Evolutionary conservation across 257 asterid species (phyloP), one percentile per base, ranked within the genome.

Genomic region (Solanum etuberosum): DNA sequence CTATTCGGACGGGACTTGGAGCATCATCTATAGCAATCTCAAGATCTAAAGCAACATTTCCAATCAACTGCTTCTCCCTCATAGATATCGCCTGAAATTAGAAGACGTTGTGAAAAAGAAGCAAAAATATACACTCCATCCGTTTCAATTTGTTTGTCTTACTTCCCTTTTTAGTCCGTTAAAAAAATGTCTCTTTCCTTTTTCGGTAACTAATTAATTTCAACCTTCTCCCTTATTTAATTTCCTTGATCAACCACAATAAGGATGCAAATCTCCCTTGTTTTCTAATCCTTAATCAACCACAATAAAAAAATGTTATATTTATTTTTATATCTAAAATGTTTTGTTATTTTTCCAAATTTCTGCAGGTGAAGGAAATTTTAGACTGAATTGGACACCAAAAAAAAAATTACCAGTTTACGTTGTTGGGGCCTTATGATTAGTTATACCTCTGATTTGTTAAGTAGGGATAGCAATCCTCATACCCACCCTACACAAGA

Each of bases 51-150:
- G 93, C 91, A 92, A 93, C 95, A 92, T 94, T 94, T 86, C 94
- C 96, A 77, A 95, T 91, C 78, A 97, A 93, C 87, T 94, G 93
- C 89, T 89, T 87, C 92, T 97, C 99, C 91, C 94, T 92, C 87
- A 88, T 90, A 48, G 98, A 91, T 90, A 97, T 94, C 89, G 94
- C 98, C 99, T 97, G 92, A 85, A 88, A 91, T 13, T 61, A 82
- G 80, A 84, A 38, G 80, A 82, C 38, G 0, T 29, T 29, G 2
- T 81, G 85, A 81, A 81, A 81, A 48, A 38, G 12, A 4, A 48
- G 68, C 29, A 15, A 14, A 43, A 15, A 54, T 54, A 54, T 54
- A 18, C 63, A 54, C 63, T 54, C 25, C 25, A 54, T 54, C 63
- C 2, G 1, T 54, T 54, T 54, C 63, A 54, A 54, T 54, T 20